Percentiles rank a stretch among this genome's conserved stretches.
These are phyloP conservation scores for Boletus coccyginus DNA, from an alignment of 768 basidiomycete genomes.

Conservation along the genomic window DNA sequence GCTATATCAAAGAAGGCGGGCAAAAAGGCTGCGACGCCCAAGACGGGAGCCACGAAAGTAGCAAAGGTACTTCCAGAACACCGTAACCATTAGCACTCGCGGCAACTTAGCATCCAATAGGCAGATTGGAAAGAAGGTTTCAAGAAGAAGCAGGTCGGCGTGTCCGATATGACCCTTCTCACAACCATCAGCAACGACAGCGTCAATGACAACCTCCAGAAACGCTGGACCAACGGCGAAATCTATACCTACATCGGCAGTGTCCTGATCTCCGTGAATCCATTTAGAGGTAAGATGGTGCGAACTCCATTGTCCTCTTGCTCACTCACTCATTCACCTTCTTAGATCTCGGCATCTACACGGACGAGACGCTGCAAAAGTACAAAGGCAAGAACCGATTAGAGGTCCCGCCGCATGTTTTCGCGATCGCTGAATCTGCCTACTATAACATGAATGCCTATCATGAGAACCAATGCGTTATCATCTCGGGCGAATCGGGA, in stretches of 20 bases:
- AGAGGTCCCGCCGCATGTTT: constrained; percentile 97
- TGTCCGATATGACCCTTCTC: constrained; percentile 97
- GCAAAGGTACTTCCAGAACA: constrained; percentile 59
- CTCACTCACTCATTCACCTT: constrained; percentile 5
- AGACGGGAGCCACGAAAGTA: constrained; percentile 59
- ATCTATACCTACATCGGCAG: constrained; percentile 99
- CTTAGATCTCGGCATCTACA: constrained; percentile 95
- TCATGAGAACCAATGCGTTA: constrained; percentile 99
- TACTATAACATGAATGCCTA: constrained; percentile 99
- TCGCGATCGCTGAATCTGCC: constrained; percentile 92
- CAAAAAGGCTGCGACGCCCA: constrained; percentile 71
- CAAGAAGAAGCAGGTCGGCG: constrained; percentile 99
- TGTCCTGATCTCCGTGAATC: constrained; percentile 98
- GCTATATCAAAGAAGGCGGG: constrained; percentile 89
- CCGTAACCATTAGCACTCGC: constrained; percentile 1
- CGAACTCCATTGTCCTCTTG: neutral
- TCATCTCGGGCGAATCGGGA: constrained; percentile 98
- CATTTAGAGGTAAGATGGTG: constrained; percentile 74
- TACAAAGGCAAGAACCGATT: constrained; percentile 98
- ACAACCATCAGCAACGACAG: constrained; percentile 96
- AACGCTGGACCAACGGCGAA: constrained; percentile 91
- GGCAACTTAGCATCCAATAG: constrained; percentile 39
- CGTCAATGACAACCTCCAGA: constrained; percentile 97
- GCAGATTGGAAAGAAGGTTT: constrained; percentile 99
- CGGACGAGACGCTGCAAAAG: constrained; percentile 77